Base-by-base conservation (phyloP, 192 early-diverging fungal species). In the Backusella tarrabulga region DNA sequence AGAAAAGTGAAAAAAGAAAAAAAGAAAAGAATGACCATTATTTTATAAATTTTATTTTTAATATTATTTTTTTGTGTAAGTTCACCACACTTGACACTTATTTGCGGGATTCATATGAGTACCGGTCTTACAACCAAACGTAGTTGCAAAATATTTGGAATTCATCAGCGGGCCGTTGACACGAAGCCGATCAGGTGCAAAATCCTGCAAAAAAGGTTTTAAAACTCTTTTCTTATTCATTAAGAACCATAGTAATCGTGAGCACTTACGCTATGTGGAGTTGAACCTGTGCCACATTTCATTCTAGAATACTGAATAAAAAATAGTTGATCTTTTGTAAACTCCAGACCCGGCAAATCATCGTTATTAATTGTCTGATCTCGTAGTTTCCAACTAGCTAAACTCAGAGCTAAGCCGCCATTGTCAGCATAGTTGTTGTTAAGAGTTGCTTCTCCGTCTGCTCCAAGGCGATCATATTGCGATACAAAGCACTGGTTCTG, bases 111-210 rank as follows among this genome's bases (percentile, higher is more conserved):
- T 94, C 92, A 94, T 92, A 32, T 72, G 73, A 1, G 84, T 73
- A 6, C 87, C 87, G 14, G 71, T 46, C 26, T 84, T 71, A 76
- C 94, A 95, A n/a, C 86, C 73, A 76, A 92, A 95, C 2, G 90
- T 86, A 35, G 90, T 80, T 2, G 89, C 79, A 81, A 95, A 95
- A 36, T 89, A 79, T 26, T 75, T 34, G 1, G 88, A 89, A 76
- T 95, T 94, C 52, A 80, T 76, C 1, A 92, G 68, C 8, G 86
- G 91, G 1, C 92, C 93, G 38, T 89, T 91, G 34, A 95, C 92
- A 29, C 93, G 83, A 85, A 84, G 90, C 35, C 81, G 68, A 42
- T 84, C 69, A 14, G 93, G 92, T 1, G 91, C 83, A 73, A 92
- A 91, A 11, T 87, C 84, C 74, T 93, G 19, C 11, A 72, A 41